phyloP scores from a whole-genome alignment of 2,329 filamentous ascomycete species.

The Sordariomycetes sp. region DNA sequence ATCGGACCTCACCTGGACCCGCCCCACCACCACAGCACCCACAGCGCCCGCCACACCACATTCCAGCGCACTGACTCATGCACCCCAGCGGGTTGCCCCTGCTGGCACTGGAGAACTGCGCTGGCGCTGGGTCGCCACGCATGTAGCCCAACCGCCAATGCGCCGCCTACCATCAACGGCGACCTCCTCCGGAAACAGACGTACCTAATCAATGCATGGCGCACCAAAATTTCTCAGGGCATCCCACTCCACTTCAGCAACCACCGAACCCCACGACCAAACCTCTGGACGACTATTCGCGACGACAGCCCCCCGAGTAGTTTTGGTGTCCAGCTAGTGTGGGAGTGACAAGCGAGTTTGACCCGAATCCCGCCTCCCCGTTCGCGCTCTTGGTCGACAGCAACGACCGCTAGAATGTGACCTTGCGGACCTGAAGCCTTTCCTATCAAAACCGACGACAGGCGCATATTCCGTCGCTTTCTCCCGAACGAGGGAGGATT shows the following conservation, averaged over 20 bases:
- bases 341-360: background rate
- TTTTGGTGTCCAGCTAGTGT: background rate
- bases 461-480: background rate
- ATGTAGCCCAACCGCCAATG: background rate
- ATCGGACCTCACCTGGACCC: background rate
- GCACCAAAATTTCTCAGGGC: background rate
- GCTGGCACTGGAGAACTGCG: background rate
- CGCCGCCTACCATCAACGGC: background rate
- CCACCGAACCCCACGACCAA: background rate
- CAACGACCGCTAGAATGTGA: conserved; percentile 7
- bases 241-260: background rate
- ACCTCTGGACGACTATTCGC: background rate
- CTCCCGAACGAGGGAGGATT: background rate
- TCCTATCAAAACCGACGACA: conserved; percentile 2
- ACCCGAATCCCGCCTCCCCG: background rate
- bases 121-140: background rate
- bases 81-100: background rate
- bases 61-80: background rate
- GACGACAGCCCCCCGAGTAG: background rate
- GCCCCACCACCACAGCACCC: background rate
- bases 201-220: background rate
- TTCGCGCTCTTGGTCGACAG: background rate
- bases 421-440: conserved; percentile 4
- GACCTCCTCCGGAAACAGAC: background rate
- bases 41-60: background rate